Conservation (phyloP, 2,329 filamentous ascomycete genomes). For the Phaeosphaeriaceae sp. region DNA sequence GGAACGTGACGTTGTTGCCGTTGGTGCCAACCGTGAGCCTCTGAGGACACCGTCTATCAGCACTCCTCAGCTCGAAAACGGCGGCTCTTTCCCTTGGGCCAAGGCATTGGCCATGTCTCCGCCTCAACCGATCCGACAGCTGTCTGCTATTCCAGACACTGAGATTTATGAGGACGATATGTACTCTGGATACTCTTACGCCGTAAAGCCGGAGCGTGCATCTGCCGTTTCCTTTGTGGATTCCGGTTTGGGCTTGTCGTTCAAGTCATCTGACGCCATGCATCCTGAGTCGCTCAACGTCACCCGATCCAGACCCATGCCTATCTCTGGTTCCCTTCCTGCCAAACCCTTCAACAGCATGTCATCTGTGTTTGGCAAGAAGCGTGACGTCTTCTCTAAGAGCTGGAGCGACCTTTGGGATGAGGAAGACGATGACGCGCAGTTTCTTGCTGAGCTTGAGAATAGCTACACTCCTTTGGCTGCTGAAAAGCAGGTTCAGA, state of each 20-base stretch:
- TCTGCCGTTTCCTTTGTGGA: conserved; percentile 85
- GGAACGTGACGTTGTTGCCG: conserved; percentile 76
- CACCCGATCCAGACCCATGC: conserved; percentile 71
- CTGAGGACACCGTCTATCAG: conserved; percentile 94
- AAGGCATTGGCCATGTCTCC: conserved; percentile 83
- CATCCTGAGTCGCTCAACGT: conserved; percentile 54
- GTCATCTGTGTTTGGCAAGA: conserved; percentile 79
- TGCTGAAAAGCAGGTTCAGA: conserved; percentile 45
- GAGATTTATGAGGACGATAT: conserved; percentile 83
- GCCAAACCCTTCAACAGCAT: conserved; percentile 70
- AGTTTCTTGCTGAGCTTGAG: conserved; percentile 62
- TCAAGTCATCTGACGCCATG: conserved; percentile 69
- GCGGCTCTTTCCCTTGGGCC: conserved; percentile 90
- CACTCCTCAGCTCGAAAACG: conserved; percentile 77
- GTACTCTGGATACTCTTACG: conserved; percentile 82
- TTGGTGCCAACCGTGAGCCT: conserved; percentile 87
- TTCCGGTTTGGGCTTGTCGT: conserved; percentile 80
- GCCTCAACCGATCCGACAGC: conserved; percentile 74
- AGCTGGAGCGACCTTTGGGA: conserved; percentile 99
- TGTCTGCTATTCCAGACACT: conserved; percentile 83
- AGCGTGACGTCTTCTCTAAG: conserved; percentile 84
- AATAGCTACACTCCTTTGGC: conserved; percentile 59
- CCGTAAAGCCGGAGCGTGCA: conserved; percentile 75
- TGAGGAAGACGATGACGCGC: conserved; percentile 83
- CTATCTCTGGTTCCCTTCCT: conserved; percentile 80